A percentile compares a stretch with the other conserved stretches of the same genome.
Conservation (phyloP, 129 eudicot species). For the Glebionis coronaria region DNA sequence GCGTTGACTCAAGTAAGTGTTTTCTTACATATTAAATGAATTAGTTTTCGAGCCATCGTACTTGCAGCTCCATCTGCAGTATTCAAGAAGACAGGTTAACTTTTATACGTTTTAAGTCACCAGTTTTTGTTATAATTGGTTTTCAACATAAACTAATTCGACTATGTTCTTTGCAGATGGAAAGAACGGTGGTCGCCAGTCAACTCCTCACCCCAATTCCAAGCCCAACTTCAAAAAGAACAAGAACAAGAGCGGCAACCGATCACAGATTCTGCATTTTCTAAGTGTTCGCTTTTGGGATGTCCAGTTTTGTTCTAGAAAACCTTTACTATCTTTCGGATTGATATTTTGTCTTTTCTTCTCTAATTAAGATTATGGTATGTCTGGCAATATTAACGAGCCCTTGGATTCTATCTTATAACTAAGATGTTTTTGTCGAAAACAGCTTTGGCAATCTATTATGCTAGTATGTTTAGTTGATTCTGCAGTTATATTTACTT, state of each 20-base stretch:
- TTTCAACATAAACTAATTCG: too few species aligned
- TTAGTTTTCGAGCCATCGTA: too few species aligned
- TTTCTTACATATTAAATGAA: too few species aligned
- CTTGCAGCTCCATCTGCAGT: too few species aligned
- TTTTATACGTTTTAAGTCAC: not conserved
- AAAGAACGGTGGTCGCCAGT: conserved; percentile 40
- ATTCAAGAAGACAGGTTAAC: conserved; percentile 47
- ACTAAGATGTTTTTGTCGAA: not conserved
- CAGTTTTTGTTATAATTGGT: too few species aligned
- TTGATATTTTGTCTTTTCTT: not conserved
- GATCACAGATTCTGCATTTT: conserved; percentile 5
- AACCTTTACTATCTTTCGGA: not conserved
- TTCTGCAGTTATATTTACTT: too few species aligned
- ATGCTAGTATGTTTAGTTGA: not conserved
- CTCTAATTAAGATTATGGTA: not conserved
- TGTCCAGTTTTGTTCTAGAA: not conserved
- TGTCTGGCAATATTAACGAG: not conserved
- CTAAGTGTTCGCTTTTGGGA: not conserved
- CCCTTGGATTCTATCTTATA: not conserved
- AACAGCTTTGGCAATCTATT: not conserved
- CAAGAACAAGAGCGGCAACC: conserved; percentile 22
- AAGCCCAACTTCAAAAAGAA: conserved; percentile 32
- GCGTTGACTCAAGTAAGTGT: conserved; percentile 62
- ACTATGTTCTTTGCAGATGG: conserved; percentile 26
- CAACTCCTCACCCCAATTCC: conserved; percentile 40